Conservation (phyloP, 129 eudicot genomes). For the Centaurea solstitialis region DNA sequence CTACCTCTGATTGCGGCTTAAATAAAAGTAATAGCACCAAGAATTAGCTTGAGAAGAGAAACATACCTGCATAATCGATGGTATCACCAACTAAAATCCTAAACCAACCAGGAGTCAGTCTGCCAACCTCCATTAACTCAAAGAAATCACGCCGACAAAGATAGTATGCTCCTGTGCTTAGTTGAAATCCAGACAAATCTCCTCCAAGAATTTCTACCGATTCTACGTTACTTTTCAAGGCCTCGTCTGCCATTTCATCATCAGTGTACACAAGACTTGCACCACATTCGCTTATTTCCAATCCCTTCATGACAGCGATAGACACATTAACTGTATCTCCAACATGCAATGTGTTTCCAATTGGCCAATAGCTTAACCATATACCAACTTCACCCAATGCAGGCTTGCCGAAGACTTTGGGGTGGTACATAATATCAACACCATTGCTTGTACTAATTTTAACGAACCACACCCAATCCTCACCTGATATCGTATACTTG, state of each 20-base stretch:
- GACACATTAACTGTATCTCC: slow-evolving; percentile 19
- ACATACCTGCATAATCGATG: slow-evolving; percentile 7
- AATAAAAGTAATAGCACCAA: background rate
- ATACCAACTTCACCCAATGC: background rate
- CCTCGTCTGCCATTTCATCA: background rate
- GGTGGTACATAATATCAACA: slow-evolving; percentile 19
- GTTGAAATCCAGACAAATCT: slow-evolving; percentile 15
- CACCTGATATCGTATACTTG: slow-evolving; percentile 8
- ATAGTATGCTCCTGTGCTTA: slow-evolving; percentile 16
- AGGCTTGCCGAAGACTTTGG: slow-evolving; percentile 25
- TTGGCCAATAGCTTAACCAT: slow-evolving; percentile 31
- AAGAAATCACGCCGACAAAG: slow-evolving; percentile 23
- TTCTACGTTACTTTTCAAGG: background rate
- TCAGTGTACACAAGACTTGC: slow-evolving; percentile 15
- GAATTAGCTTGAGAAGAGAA: background rate
- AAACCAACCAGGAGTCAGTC: slow-evolving; percentile 19
- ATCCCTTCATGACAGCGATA: slow-evolving; percentile 14
- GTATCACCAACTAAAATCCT: slow-evolving; percentile 21
- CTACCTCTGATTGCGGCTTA: background rate
- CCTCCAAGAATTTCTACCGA: background rate
- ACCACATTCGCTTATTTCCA: slow-evolving; percentile 22
- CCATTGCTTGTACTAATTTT: slow-evolving; percentile 11
- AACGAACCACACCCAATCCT: slow-evolving; percentile 8
- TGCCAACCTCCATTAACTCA: slow-evolving; percentile 25
- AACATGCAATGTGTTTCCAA: background rate